Evolutionary conservation across 2,329 filamentous ascomycete genomes (phyloP).

Genomic region (Fusarium multiceps): DNA sequence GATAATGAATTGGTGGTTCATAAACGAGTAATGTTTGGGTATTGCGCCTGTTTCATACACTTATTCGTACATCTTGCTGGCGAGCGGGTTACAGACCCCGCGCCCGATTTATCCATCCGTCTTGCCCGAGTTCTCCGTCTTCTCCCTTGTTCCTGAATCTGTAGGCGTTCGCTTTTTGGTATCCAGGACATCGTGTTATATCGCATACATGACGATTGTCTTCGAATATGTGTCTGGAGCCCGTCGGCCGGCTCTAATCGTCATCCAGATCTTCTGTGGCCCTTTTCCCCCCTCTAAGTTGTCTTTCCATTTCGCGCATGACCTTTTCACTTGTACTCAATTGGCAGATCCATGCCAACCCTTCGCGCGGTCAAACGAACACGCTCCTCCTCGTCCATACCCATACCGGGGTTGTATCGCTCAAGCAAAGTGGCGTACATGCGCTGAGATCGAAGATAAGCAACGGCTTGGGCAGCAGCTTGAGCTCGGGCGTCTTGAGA

Average conservation of each 20-base stretch:
- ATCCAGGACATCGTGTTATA: not conserved
- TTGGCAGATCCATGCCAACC: constrained; percentile 90
- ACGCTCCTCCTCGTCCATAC: constrained; percentile 86
- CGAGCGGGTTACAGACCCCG: not conserved
- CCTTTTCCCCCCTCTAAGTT: not conserved
- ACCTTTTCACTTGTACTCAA: constrained; percentile 59
- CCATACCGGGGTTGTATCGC: constrained; percentile 93
- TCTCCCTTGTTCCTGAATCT: not conserved
- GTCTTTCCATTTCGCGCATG: not conserved
- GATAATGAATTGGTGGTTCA: constrained; percentile 23
- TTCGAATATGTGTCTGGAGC: not conserved
- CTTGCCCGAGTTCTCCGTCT: not conserved
- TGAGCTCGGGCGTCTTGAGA: constrained; percentile 45
- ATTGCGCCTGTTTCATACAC: constrained; percentile 36
- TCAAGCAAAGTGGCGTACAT: constrained; percentile 84
- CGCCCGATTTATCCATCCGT: not conserved
- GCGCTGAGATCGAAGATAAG: constrained; percentile 87
- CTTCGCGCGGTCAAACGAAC: constrained; percentile 84
- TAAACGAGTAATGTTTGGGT: constrained; percentile 17
- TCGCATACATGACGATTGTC: not conserved
- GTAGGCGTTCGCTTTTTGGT: not conserved
- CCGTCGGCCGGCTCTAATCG: not conserved
- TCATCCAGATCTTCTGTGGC: not conserved
- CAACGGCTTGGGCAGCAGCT: constrained; percentile 78
- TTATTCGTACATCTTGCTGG: constrained; percentile 35